Base-by-base conservation (phyloP, 768 basidiomycete species). In the Saitozyma sp. region DNA sequence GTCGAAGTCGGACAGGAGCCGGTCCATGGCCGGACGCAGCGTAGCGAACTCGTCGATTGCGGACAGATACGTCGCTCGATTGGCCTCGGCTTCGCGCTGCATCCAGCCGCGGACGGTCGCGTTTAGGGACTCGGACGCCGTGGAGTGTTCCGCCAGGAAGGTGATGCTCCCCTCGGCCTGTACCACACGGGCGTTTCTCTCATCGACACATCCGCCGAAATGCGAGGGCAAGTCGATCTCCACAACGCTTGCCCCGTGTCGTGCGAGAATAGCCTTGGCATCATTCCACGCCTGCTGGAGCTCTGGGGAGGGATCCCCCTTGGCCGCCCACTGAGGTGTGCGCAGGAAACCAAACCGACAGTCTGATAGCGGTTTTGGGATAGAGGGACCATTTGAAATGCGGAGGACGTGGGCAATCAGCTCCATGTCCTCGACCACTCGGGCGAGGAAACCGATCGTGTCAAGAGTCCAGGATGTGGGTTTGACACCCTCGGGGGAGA, bases 401-500 rank as follows among this genome's bases (percentile, higher is more conserved):
- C 49, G 29, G 65, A 76, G 69, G 19, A 64, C 59, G 7, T 65
- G 29, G 37, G 62, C 50, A 17, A 78, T 52, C 3, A 73, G 61
- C 58, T 69, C 41, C 10, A 78, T 59, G 53, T 78, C 77, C 10
- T 64, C 64, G 11, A 63, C 38, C 13, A 62, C 59, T n/a, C 77
- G 65, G 10, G 68, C 65, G 59, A 64, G 76, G 16, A 78, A 56
- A 8, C 77, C 77, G 37, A 76, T 43, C 2, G 77, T 74, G 61
- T 74, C 75, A 51, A 61, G 65, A 13, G 68, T 67, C 37, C 61
- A 50, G 5, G 66, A 40, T 57, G 13, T 53, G n/a, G 65, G 51
- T 64, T 76, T 76, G 29, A 76, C 13, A 6, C 76, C 76, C 43
- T 71, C 69, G 14, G 64, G 61, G 7, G 68, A 67, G 61, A 78